Conservation (phyloP, 192 early-diverging fungal species). For the Backusella luteola region DNA sequence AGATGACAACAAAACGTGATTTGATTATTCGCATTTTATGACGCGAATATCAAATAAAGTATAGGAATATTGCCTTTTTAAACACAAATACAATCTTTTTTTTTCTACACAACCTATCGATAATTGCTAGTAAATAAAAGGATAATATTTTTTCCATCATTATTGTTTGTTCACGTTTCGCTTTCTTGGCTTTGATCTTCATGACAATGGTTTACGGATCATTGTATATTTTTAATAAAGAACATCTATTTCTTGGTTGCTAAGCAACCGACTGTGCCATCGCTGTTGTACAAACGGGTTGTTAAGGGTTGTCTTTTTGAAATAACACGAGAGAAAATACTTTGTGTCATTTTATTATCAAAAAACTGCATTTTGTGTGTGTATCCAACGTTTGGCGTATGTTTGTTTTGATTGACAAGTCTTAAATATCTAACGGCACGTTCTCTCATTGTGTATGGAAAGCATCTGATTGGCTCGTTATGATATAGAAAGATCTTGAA, state of each 20-base stretch:
- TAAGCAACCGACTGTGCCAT: background rate
- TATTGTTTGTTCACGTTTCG: background rate
- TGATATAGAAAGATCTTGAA: background rate
- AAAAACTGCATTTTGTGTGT: background rate
- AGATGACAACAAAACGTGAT: background rate
- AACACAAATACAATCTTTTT: background rate
- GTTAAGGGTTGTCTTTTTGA: background rate
- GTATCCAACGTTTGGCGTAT: background rate
- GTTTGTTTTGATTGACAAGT: conserved; percentile 4
- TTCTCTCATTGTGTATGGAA: background rate
- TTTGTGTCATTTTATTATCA: background rate
- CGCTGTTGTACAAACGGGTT: background rate
- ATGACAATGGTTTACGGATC: background rate
- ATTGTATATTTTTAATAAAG: too few relatives aligned
- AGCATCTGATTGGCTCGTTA: background rate
- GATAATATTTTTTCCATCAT: background rate
- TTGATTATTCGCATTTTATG: background rate
- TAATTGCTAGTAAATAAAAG: background rate
- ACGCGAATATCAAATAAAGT: background rate
- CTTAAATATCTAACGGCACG: background rate
- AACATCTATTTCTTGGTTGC: background rate
- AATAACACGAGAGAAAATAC: background rate
- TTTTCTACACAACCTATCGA: too few relatives aligned
- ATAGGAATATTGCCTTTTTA: background rate
- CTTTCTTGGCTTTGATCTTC: background rate